Evolutionary conservation across 192 early-diverging fungal genomes (phyloP), one percentile per base, ranked within the genome.

Genomic region (Linnemannia elongata): DNA sequence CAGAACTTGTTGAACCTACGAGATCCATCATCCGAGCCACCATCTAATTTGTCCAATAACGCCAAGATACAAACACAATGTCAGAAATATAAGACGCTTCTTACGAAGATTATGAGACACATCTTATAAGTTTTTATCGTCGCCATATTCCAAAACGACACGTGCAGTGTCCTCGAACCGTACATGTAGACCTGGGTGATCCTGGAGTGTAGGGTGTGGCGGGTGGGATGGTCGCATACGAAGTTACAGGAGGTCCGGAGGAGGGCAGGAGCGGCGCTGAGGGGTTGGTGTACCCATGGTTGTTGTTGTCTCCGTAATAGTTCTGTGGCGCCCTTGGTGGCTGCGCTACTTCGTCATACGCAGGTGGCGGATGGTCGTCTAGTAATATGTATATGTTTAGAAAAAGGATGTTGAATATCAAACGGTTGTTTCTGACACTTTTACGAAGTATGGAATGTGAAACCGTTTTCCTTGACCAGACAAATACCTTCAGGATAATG

Each of bases 1-100:
- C 60, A 66, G 33, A 66, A 66, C 30, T 66, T 66, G 60, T 66
- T 66, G 60, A 66, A 66, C 27, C 60, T 66, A 33, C 60, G 60
- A 8, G 60, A 66, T 3, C 30, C 60, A 66, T 66, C 60, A 33
- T 66, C 60, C 12, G 30, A 66, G 9, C 10, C 60, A n/a, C 30
- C 60, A 30, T 66, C 60, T 66, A 33, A 30, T 35, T 3, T 35
- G 27, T 18, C n/a, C 55, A 15, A 57, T 7, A 27, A 27, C 6
- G 17, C n/a, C n/a, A 57, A 60, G 55, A n/a, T 30, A n/a, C 55
- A 60, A 27, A 12, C 24, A 55, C 6, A 24, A 20, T 18, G 54
- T 55, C 24, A 55, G 54, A 55, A 55, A 55, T n/a, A 55, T 20
- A 24, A n/a, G 20, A 4, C 47, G 47, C 54, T 24, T 45, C 44